A percentile compares a stretch with the other conserved stretches of the same genome.
phyloP scores from a whole-genome alignment of 2,329 filamentous ascomycete species.

The Fusarium nygamai region DNA sequence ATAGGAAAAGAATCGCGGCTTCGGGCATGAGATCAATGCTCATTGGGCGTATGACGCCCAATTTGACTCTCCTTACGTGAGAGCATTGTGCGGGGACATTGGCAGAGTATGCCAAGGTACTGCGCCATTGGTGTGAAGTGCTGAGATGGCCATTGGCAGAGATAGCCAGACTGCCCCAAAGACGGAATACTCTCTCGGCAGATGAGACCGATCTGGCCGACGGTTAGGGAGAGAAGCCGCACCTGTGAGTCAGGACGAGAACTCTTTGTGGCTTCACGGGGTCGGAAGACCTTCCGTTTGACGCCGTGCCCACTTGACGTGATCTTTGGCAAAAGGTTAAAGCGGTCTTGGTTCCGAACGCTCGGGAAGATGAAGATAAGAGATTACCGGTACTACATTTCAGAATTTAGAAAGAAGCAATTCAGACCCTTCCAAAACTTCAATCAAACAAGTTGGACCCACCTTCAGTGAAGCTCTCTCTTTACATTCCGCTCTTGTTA shows the following conservation, averaged over 20 bases:
- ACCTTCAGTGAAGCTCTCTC: not conserved
- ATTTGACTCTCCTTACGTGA: constrained; percentile 20
- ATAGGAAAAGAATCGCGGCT: constrained; percentile 40
- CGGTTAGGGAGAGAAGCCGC: constrained; percentile 19
- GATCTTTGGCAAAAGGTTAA: constrained; percentile 1
- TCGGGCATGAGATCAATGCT: constrained; percentile 8
- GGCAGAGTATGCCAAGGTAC: constrained; percentile 34
- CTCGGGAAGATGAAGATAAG: constrained; percentile 17
- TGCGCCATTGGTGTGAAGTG: constrained; percentile 39
- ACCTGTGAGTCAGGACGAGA: constrained; percentile 28
- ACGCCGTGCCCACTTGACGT: constrained; percentile 34
- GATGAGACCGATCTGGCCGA: constrained; percentile 33
- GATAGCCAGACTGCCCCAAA: constrained; percentile 22
- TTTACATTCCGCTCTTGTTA: not conserved
- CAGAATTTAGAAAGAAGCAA: constrained; percentile 11
- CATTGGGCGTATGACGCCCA: constrained; percentile 28
- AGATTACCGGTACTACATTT: not conserved
- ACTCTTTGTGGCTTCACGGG: constrained; percentile 7
- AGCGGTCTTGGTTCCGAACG: constrained; percentile 12
- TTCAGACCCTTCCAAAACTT: constrained; percentile 7
- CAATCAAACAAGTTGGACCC: constrained; percentile 7
- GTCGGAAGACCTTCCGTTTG: constrained; percentile 27
- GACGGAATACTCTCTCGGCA: constrained; percentile 32
- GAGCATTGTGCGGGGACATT: constrained; percentile 20
- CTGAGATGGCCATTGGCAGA: constrained; percentile 12